Percentiles rank a stretch among this genome's conserved stretches.
These are phyloP conservation scores for Lithocarpus polystachyus DNA, from an alignment of 306 rosid species.

Conservation along the genomic window DNA sequence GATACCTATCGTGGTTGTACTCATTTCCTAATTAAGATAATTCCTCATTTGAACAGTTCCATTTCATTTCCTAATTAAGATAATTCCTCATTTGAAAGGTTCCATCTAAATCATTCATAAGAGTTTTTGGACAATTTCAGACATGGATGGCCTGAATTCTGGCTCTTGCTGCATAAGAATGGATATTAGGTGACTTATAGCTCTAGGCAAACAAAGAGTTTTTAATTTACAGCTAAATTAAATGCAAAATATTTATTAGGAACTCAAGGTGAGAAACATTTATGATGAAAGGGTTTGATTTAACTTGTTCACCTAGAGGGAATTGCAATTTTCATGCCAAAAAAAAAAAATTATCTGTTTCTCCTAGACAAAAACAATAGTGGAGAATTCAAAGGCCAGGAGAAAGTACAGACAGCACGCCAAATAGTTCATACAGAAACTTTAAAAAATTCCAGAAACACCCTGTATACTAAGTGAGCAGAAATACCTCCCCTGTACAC, in stretches of 20 bases:
- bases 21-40: too few species aligned
- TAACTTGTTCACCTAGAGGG: background rate
- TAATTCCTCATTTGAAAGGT: background rate
- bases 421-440: background rate
- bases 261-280: background rate
- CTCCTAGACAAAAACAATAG: background rate
- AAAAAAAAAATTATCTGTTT: background rate
- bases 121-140: constrained; percentile 77
- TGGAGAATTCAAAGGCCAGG: background rate
- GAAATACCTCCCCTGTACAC: constrained; percentile 50
- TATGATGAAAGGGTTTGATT: background rate
- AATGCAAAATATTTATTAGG: background rate
- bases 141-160: constrained; percentile 81
- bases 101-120: constrained; percentile 44
- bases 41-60: too few species aligned
- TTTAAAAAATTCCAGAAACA: background rate
- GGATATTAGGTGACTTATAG: background rate
- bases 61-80: background rate
- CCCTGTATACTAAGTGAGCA: background rate
- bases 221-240: background rate
- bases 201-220: background rate
- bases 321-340: background rate
- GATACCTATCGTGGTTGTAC: background rate
- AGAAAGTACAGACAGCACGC: background rate
- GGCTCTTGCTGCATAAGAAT: constrained; percentile 66